These are phyloP conservation scores for Pichia gijzeniarum DNA, from an alignment of 805 yeast species.

Conservation along the genomic window DNA sequence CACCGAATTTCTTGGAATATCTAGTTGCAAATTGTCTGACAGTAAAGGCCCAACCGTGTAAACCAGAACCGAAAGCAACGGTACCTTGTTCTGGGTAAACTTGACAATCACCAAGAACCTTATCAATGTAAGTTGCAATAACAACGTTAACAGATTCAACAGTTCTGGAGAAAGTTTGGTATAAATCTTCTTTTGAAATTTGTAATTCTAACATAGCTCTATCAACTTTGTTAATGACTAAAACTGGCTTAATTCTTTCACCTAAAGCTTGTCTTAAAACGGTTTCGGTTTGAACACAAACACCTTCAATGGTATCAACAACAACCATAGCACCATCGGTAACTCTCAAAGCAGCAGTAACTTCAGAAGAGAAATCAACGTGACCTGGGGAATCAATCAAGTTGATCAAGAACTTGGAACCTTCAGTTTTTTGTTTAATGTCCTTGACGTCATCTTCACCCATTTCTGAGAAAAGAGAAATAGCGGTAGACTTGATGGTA, in stretches of 20 bases:
- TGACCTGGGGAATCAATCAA: slow-evolving; percentile 99
- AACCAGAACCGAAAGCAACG: slow-evolving; percentile 99
- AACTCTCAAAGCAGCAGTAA: slow-evolving; percentile 99
- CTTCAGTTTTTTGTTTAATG: slow-evolving; percentile 87
- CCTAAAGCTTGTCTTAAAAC: slow-evolving; percentile 98
- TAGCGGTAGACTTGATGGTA: slow-evolving; percentile 98
- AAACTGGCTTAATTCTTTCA: slow-evolving; percentile 99
- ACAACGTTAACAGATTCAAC: slow-evolving; percentile 99
- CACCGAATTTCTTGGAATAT: slow-evolving; percentile 99
- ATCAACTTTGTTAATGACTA: slow-evolving; percentile 97
- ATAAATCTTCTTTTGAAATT: slow-evolving; percentile 97
- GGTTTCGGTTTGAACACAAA: slow-evolving; percentile 99
- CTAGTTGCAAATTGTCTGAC: slow-evolving; percentile 97
- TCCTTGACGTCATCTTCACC: slow-evolving; percentile 77
- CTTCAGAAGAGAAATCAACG: slow-evolving; percentile 99
- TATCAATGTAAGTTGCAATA: slow-evolving; percentile 90
- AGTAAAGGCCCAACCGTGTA: slow-evolving; percentile 99
- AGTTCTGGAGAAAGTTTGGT: slow-evolving; percentile 97
- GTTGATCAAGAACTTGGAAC: slow-evolving; percentile 94
- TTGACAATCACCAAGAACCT: slow-evolving; percentile 89
- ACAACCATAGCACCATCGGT: slow-evolving; percentile 99
- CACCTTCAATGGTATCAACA: slow-evolving; percentile 99
- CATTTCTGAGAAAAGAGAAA: slow-evolving; percentile 89
- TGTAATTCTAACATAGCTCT: slow-evolving; percentile 99
- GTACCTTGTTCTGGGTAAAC: slow-evolving; percentile 99